Base-by-base conservation (phyloP, 2,329 filamentous ascomycete genomes). In the Colletotrichum sidae region DNA sequence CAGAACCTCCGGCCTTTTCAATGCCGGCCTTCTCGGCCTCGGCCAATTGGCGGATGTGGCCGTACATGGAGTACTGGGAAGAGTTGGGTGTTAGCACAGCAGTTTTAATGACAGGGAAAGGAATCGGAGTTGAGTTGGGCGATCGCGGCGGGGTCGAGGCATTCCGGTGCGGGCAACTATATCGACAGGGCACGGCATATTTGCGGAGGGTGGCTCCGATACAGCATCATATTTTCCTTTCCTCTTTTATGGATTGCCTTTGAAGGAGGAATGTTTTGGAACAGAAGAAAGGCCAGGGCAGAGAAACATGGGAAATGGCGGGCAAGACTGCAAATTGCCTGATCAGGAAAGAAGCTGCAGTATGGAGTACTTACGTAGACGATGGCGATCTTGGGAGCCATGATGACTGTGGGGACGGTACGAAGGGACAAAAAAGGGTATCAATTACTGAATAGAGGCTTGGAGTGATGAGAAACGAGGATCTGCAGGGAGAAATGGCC, bases 321-420 rank as follows among this genome's bases (percentile, higher is more conserved):
- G 62, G 44, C 55, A 61, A 46, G 53, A 57, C 53, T 58, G 49
- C 8, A 46, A 55, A 58, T 47, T 60, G 46, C 67, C 60, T 34
- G 46, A 60, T 60, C 60, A n/a, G 60, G 60, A 60, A 60, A 51
- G 54, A 59, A 55, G 49, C 50, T 17, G 25, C 15, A 25, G 39
- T 5, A 5, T 5, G 25, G 25, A 25, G 25, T 52, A 87, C 91
- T 72, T 85, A 94, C 92, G 80, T 89, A 96, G 78, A 97, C 88
- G 81, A 97, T 96, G 73, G 94, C 94, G 77, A 97, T 88, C 85
- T 93, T 96, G 79, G 92, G 92, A 82, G 92, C 92, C 93, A 97
- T 96, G 74, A 74, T 86, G 84, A 75, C 67, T 55, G 57, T 39
- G 25, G 65, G 44, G 52, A 65, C 37, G 46, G 34, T 37, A 37